These are phyloP conservation scores for Metschnikowia koreensis DNA, from an alignment of 805 yeast genomes.

Conservation along the genomic window DNA sequence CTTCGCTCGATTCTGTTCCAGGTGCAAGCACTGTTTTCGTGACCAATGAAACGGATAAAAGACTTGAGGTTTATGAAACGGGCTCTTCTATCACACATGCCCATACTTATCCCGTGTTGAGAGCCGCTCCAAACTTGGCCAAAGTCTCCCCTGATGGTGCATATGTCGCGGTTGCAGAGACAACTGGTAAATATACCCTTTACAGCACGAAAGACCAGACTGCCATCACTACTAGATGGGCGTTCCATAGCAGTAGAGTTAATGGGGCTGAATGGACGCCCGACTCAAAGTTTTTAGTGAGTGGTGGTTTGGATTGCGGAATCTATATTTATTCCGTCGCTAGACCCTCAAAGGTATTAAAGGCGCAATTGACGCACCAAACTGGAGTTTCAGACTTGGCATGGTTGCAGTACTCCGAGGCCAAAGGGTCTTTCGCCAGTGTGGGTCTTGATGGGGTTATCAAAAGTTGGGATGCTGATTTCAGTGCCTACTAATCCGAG, in stretches of 20 bases:
- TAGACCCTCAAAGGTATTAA: constrained; percentile 74
- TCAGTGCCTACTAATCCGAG: constrained; percentile 12
- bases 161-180: constrained; percentile 81
- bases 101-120: constrained; percentile 37
- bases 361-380: constrained; percentile 77
- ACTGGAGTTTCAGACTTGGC: constrained; percentile 76
- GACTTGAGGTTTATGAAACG: constrained; percentile 32
- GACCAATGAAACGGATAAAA: constrained; percentile 30
- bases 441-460: constrained; percentile 82
- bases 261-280: constrained; percentile 75
- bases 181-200: constrained; percentile 79
- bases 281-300: constrained; percentile 68
- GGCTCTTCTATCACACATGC: constrained; percentile 47
- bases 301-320: constrained; percentile 83
- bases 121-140: constrained; percentile 62
- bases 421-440: constrained; percentile 48
- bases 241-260: constrained; percentile 86
- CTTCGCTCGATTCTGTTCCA: constrained; percentile 24
- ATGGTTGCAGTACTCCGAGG: constrained; percentile 54
- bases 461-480: constrained; percentile 63
- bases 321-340: constrained; percentile 76
- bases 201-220: constrained; percentile 54
- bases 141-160: constrained; percentile 69
- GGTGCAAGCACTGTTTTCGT: constrained; percentile 24
- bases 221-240: constrained; percentile 86